phyloP scores from a whole-genome alignment of 2,329 filamentous ascomycete species.

The Exophiala viscosa region DNA sequence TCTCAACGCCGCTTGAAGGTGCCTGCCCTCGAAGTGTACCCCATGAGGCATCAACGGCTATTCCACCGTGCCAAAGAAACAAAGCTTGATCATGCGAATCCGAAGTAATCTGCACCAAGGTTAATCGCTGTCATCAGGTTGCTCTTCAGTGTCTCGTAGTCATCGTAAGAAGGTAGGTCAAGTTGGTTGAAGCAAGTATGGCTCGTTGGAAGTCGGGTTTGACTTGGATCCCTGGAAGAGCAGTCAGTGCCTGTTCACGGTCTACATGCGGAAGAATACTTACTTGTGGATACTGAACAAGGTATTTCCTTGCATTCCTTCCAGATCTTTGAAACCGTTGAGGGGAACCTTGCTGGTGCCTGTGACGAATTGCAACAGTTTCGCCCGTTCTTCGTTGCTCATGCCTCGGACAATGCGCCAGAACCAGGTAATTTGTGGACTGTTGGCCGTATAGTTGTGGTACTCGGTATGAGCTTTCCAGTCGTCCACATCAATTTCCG shows the following conservation, averaged over 20 bases:
- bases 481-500: constrained; percentile 96
- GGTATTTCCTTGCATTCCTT: constrained; percentile 98
- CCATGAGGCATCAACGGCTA: not conserved
- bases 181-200: constrained; percentile 99
- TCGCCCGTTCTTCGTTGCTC: constrained; percentile 97
- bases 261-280: constrained; percentile 1
- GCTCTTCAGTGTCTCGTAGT: constrained; percentile 82
- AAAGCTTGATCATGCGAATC: constrained; percentile 17
- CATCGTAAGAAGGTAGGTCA: constrained; percentile 96
- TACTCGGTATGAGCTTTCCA: constrained; percentile 99
- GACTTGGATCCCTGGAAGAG: constrained; percentile 40
- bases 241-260: not conserved
- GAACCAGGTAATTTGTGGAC: constrained; percentile 98
- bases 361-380: constrained; percentile 95
- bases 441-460: constrained; percentile 92
- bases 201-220: constrained; percentile 89
- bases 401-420: constrained; percentile 96
- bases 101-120: constrained; percentile 90
- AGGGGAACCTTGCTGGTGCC: constrained; percentile 97
- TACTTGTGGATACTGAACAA: constrained; percentile 94
- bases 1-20: too few relatives aligned
- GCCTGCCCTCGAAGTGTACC: not conserved
- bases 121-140: constrained; percentile 95
- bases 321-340: constrained; percentile 97
- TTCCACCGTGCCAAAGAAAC: not conserved